Percentiles rank a stretch among this genome's conserved stretches.
phyloP scores from a whole-genome alignment of 805 yeast species.

The Metschnikowia anglica region DNA sequence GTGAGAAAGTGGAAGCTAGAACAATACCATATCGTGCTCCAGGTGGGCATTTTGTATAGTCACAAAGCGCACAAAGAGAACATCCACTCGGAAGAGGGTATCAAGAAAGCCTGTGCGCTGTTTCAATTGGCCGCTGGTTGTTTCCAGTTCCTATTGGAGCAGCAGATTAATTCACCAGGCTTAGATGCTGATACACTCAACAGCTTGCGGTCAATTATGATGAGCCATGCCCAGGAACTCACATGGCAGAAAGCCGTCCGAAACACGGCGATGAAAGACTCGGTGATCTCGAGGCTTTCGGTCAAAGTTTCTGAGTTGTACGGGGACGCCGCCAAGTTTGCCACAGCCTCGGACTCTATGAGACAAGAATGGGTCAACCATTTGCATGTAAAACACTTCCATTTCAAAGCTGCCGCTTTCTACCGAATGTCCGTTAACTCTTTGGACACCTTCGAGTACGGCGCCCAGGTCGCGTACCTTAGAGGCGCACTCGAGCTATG shows the following conservation, averaged over 20 bases:
- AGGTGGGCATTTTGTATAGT: constrained; percentile 65
- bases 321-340: constrained; percentile 37
- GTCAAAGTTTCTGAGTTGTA: constrained; percentile 62
- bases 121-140: constrained; percentile 76
- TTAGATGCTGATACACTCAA: constrained; percentile 51
- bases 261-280: constrained; percentile 49
- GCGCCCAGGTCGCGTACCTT: constrained; percentile 67
- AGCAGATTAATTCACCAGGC: constrained; percentile 35
- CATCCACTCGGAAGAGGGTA: constrained; percentile 48
- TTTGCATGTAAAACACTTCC: constrained; percentile 55
- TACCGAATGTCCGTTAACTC: constrained; percentile 57
- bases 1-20: constrained; percentile 40
- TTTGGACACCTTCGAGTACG: constrained; percentile 55
- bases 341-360: constrained; percentile 45
- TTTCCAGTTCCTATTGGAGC: constrained; percentile 39
- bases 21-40: constrained; percentile 59
- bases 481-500: constrained; percentile 42
- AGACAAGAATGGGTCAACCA: constrained; percentile 66
- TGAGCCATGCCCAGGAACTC: constrained; percentile 87
- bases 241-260: constrained; percentile 73
- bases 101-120: constrained; percentile 59
- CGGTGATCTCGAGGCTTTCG: constrained; percentile 63
- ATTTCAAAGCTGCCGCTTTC: constrained; percentile 70
- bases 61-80: constrained; percentile 51
- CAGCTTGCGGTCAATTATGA: constrained; percentile 51